phyloP scores from a whole-genome alignment of 2,329 filamentous ascomycete genomes.

The Ustulina deusta region DNA sequence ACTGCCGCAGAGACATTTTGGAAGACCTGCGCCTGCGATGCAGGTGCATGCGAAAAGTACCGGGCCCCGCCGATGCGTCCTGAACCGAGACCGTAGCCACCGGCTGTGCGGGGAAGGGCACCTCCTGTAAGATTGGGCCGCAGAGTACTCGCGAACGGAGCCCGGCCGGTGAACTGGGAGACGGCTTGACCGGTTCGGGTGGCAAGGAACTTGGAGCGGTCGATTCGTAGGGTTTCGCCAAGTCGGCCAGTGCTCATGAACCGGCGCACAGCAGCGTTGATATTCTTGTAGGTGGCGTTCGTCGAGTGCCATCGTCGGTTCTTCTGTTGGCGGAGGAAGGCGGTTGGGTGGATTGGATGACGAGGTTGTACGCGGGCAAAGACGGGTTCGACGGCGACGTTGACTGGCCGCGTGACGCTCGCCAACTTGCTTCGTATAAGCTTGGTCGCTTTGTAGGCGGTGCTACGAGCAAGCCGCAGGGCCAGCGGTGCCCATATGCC shows the following conservation, averaged over 20 bases:
- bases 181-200: conserved; percentile 64
- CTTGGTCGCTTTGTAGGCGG: conserved; percentile 64
- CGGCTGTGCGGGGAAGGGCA: conserved; percentile 83
- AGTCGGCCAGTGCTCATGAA: conserved; percentile 61
- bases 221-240: conserved; percentile 54
- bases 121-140: conserved; percentile 94
- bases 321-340: conserved; percentile 64
- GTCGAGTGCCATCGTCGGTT: conserved; percentile 65
- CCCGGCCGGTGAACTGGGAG: conserved; percentile 75
- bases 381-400: conserved; percentile 61
- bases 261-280: conserved; percentile 61
- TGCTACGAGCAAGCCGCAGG: conserved; percentile 66
- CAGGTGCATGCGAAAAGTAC: conserved; percentile 91
- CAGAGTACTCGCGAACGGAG: conserved; percentile 88
- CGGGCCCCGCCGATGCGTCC: conserved; percentile 77
- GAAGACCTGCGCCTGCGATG: conserved; percentile 87
- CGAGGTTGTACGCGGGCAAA: conserved; percentile 57
- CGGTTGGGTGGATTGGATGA: conserved; percentile 65
- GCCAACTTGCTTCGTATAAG: conserved; percentile 64
- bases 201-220: conserved; percentile 62
- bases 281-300: conserved; percentile 53
- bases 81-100: conserved; percentile 85
- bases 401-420: conserved; percentile 58
- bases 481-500: conserved; percentile 69
- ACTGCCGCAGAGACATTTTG: conserved; percentile 96